Base-by-base conservation (phyloP, 2,329 filamentous ascomycete species). In the Colletotrichum simmondsii region DNA sequence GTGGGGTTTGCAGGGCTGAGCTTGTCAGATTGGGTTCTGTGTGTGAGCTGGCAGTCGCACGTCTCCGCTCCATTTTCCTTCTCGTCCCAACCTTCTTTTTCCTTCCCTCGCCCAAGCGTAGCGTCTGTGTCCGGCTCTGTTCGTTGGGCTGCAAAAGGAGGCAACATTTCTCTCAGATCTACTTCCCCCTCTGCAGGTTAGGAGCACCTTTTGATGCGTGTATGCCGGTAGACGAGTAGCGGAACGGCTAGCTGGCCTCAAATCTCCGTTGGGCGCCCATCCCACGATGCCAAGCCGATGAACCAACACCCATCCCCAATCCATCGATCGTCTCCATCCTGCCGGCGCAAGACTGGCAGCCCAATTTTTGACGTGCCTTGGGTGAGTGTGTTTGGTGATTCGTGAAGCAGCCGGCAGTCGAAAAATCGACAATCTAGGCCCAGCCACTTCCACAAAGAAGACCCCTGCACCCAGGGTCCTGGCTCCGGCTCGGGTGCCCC, bases 1-100 rank as follows among this genome's bases (percentile, higher is more conserved):
- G 46, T 35, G 63, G 60, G 64, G 68, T 67, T 63, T 32, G 65
- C 74, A 75, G 74, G 72, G 74, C 74, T 75, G 74, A 74, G 72
- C 74, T 68, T 75, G 74, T 69, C 58, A 68, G 57, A 67, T 75
- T 74, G 72, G 74, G 68, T 49, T 49, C 16, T 19, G 16, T 49
- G 42, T 19, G 42, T 75, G 72, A 74, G 73, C 64, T 75, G 74
- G 74, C 72, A 69, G 58, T 22, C 16, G 42, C 37, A 22, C 42
- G 16, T 22, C 42, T n/a, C 42, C 42, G 42, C 42, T 49, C 42
- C 19, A 22, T 22, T n/a, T 10, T 71, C 65, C 63, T 59, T 59
- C 68, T 68, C 58, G 52, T 67, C 68, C 71, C 62, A 72, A 63
- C 71, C 71, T 62, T 67, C 71, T 60, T 37, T 6, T 12, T 14